Conservation (phyloP, 805 yeast genomes). For the Lipomyces yamadae region DNA sequence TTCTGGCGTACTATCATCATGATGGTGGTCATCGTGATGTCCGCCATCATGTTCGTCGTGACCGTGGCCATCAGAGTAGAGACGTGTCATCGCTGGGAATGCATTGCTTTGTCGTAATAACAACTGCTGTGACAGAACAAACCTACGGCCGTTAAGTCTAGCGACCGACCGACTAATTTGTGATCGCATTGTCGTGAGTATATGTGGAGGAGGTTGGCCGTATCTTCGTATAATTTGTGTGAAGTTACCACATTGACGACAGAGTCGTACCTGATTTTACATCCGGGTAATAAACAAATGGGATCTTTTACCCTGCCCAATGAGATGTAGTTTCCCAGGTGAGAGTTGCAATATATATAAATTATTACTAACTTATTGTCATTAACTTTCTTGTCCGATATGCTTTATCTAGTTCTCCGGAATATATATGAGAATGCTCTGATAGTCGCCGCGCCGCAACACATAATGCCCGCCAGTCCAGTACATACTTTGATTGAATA, state of each 20-base stretch:
- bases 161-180: constrained; percentile 12
- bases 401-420: neutral
- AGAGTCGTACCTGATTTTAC: too few relatives aligned
- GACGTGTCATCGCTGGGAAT: constrained; percentile 14
- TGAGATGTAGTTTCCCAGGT: too few relatives aligned
- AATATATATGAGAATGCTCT: neutral
- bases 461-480: neutral
- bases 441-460: neutral
- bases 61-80: constrained; percentile 22
- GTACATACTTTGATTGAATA: neutral
- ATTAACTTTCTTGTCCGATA: neutral
- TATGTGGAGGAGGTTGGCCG: neutral
- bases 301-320: too few relatives aligned
- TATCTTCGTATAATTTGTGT: neutral
- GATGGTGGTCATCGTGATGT: constrained; percentile 22
- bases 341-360: too few relatives aligned
- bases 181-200: neutral
- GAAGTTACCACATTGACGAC: too few relatives aligned
- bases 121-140: neutral
- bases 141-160: neutral
- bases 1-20: constrained; percentile 21
- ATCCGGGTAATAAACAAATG: neutral
- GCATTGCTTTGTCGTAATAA: neutral
- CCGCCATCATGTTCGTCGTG: constrained; percentile 12
- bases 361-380: neutral